Evolutionary conservation across 1,284 basidiomycete species (phyloP), one percentile per base, ranked within the genome.

Genomic region (Malassezia japonica): DNA sequence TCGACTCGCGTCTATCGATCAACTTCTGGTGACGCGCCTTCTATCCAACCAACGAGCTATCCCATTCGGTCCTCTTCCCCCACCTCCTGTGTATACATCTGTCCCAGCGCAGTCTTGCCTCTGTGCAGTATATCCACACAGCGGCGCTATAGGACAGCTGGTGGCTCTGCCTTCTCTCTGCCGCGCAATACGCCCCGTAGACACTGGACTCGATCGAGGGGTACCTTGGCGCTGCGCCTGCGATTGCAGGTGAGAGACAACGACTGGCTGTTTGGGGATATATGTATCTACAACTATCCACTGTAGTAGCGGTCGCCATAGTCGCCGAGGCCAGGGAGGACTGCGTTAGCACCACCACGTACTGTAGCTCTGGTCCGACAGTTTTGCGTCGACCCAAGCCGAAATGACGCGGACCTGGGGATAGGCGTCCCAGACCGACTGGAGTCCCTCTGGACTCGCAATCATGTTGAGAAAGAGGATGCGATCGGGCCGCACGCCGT

Each of bases 391-490:
- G 51, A 98, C 91, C 91, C 92, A 98, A 0, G 89, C 92, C 77
- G 84, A 74, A 71, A 89, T 86, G 63, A 95, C 83, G 68, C 84
- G 84, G 37, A 91, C 77, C 43, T 80, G 77, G 2, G 91, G 90
- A 74, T 84, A 95, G 62, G 79, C 82, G 18, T 77, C 74, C 70
- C 84, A 85, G 73, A 96, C 90, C 28, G 81, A 84, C 55, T 80
- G 79, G 57, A 98, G 77, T 5, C 92, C 92, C 75, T 96, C 87
- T 1, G 92, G 92, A 4, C 87, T 83, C 15, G 92, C 83, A 60
- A 92, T 89, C 71, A 99, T 76, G 74, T 98, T 96, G 61, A 99
- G 81, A 76, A 99, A 99, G 62, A 98, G 85, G 65, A 99, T 96
- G 50, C 83, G 74, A 84, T 84, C 12, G 81, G 81, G 48, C 41